Evolutionary conservation across 495 filamentous ascomycete genomes (phyloP), one percentile per base, ranked within the genome.

Genomic region (Achaetomiella virescens): DNA sequence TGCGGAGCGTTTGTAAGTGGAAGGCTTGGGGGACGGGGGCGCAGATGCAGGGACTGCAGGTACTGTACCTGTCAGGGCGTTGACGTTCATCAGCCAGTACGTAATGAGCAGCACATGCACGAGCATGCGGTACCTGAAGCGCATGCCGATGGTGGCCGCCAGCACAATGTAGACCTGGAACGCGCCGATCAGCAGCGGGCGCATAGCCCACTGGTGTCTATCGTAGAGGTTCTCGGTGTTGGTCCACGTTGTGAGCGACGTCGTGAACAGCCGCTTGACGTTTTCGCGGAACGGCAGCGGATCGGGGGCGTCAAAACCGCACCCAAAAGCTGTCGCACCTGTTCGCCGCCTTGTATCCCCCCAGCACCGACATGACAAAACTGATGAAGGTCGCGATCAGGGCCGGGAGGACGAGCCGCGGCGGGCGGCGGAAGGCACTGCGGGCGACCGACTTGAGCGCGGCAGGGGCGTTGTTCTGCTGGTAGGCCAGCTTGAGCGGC

Each of bases 151-250:
- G 6, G 79, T 81, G 7, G 79, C 79, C 11, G 77, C 71, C 9
- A 83, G 63, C 40, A 80, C 67, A 36, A 83, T 70, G 56, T 84
- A 87, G 20, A 85, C 77, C 59, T 82, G 69, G 77, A 87, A 83
- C 2, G 81, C 80, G 2, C 81, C 80, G 55, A 82, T 74, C 42
- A 87, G 64, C 46, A 87, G 65, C 10, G 80, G 82, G 14, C 81
- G 71, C 61, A 87, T 67, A 3, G 84, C 81, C 84, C 84, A 87
- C 63, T 86, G 82, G 50, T 85, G 81, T 25, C 78, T 72, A 60
- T 87, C 84, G 55, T 80, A 87, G 6, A 71, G 64, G 69, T 82
- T 83, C 59, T 76, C 79, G 6, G 75, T 77, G 33, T 69, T 78
- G 10, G 80, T 80, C 83, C 83, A 86, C 9, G 77, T 80, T 33